Evolutionary conservation across 257 asterid species (phyloP).

Genomic region (Vinca minor): DNA sequence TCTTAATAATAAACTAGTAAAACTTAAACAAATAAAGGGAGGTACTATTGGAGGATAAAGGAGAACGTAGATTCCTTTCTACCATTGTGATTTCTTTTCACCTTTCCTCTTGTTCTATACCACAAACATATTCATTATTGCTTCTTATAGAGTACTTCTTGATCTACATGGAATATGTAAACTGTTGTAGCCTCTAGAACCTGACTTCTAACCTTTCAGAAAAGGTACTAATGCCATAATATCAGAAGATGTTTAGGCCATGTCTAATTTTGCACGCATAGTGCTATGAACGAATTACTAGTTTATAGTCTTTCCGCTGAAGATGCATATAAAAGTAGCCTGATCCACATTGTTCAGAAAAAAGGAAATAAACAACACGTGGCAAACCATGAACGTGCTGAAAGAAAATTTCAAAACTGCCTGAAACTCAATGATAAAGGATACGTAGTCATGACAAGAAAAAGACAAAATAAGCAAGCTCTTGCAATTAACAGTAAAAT

Average conservation of each 20-base stretch:
- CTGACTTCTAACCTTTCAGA: too few species aligned
- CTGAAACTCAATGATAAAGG: background rate
- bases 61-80: background rate
- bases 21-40: background rate
- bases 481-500: background rate
- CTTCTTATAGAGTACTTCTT: background rate
- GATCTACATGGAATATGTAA: background rate
- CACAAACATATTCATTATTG: background rate
- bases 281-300: too few species aligned
- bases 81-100: background rate
- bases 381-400: background rate
- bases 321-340: background rate
- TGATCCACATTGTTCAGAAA: background rate
- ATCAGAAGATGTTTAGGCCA: too few species aligned
- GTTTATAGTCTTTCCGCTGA: background rate
- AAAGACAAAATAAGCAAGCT: background rate
- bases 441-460: too few species aligned
- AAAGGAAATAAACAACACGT: background rate
- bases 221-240: too few species aligned
- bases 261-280: too few species aligned
- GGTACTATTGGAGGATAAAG: background rate
- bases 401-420: too few species aligned
- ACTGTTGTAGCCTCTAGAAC: too few species aligned
- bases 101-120: background rate
- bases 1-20: background rate